Percentiles rank a stretch among this genome's conserved stretches.
These are phyloP conservation scores for Exophiala oligosperma DNA, from an alignment of 2,329 filamentous ascomycete genomes.

Conservation along the genomic window DNA sequence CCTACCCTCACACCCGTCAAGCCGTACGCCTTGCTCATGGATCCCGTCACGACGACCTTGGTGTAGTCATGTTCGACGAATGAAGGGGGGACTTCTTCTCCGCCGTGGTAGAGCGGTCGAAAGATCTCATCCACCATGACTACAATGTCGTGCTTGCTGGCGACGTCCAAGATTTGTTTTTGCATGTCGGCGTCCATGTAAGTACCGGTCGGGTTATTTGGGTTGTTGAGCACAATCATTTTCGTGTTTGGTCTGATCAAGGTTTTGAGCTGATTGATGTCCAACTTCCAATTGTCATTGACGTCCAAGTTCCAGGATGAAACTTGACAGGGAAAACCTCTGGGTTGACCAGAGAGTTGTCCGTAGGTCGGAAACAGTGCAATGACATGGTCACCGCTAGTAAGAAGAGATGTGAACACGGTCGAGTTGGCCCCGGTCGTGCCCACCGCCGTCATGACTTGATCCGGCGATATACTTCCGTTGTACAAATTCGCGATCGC, in stretches of 20 bases:
- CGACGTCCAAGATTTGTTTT: slow-evolving; percentile 63
- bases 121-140: slow-evolving; percentile 83
- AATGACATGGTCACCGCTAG: slow-evolving; percentile 74
- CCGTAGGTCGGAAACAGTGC: slow-evolving; percentile 87
- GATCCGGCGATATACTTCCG: slow-evolving; percentile 50
- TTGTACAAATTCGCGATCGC: slow-evolving; percentile 33
- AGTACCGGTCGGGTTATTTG: slow-evolving; percentile 79
- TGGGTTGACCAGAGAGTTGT: slow-evolving; percentile 75
- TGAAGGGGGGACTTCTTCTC: slow-evolving; percentile 38
- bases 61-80: slow-evolving; percentile 57
- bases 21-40: slow-evolving; percentile 83
- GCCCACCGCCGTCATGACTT: slow-evolving; percentile 74
- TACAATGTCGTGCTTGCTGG: slow-evolving; percentile 61
- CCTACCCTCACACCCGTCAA: slow-evolving; percentile 79
- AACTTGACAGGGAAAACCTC: slow-evolving; percentile 72
- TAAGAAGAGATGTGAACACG: slow-evolving; percentile 69
- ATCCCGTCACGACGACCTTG: slow-evolving; percentile 71
- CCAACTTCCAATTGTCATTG: slow-evolving; percentile 65
- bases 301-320: slow-evolving; percentile 71
- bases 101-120: slow-evolving; percentile 73
- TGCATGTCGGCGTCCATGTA: slow-evolving; percentile 64
- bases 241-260: slow-evolving; percentile 55
- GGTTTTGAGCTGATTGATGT: slow-evolving; percentile 63
- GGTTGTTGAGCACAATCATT: slow-evolving; percentile 70
- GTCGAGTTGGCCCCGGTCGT: slow-evolving; percentile 83